Percentiles rank a stretch among this genome's conserved stretches.
Evolutionary conservation across 2,329 filamentous ascomycete species (phyloP).

Genomic region (Ophiosphaerella herpotricha): DNA sequence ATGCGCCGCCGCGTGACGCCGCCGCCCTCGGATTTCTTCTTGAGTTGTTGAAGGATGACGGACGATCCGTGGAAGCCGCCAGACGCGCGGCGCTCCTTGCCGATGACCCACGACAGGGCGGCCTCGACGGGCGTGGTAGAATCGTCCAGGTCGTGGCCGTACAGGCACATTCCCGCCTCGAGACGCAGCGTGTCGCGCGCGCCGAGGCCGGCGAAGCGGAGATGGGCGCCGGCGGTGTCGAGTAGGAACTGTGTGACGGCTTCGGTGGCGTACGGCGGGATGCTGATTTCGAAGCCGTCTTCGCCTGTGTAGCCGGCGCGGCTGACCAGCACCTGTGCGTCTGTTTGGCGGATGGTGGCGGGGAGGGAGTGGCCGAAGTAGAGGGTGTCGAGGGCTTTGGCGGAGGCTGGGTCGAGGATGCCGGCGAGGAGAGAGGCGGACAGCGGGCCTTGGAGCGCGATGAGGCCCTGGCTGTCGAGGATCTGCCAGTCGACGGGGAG

Average conservation of each 20-base stretch:
- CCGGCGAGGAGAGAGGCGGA: conserved; percentile 70
- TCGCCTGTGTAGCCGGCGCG: conserved; percentile 96
- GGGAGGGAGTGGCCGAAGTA: conserved; percentile 80
- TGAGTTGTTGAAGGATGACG: conserved; percentile 76
- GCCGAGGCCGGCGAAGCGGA: conserved; percentile 85
- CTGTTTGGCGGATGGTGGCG: conserved; percentile 65
- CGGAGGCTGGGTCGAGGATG: conserved; percentile 59
- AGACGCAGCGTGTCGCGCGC: conserved; percentile 90
- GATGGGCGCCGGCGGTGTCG: conserved; percentile 61
- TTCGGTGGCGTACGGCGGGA: conserved; percentile 69
- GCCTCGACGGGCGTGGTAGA: conserved; percentile 70
- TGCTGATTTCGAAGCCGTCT: conserved; percentile 96
- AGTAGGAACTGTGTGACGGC: conserved; percentile 73
- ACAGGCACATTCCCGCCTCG: conserved; percentile 98
- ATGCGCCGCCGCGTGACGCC: conserved; percentile 75
- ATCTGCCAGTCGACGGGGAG: conserved; percentile 69
- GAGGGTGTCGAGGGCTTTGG: conserved; percentile 59
- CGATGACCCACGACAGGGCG: conserved; percentile 78
- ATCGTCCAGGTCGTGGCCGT: conserved; percentile 95
- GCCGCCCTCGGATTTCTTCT: conserved; percentile 70
- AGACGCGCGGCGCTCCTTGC: conserved; percentile 71
- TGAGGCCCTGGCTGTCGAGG: conserved; percentile 72
- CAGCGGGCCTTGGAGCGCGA: conserved; percentile 88
- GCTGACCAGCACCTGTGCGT: conserved; percentile 69
- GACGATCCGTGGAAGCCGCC: conserved; percentile 86